Evolutionary conservation across 192 early-diverging fungal genomes (phyloP), one percentile per base, ranked within the genome.

Genomic region (Umbelopsis vinacea): DNA sequence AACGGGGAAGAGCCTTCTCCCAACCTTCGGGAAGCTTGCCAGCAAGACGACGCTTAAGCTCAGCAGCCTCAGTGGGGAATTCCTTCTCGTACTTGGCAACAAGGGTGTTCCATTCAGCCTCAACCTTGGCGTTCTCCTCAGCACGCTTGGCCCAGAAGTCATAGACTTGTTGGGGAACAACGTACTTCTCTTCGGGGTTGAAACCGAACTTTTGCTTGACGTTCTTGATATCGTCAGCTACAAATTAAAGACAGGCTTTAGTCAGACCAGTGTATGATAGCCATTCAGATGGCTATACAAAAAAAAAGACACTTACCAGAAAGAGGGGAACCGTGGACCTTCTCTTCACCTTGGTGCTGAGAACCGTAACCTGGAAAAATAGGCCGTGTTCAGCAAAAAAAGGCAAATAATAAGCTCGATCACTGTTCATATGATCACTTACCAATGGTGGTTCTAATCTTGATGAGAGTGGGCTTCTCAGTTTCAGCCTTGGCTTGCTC

Each of bases 381-480:
- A 50, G n/a, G 14, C 23, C 29, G 57, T 46, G 21, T 48, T 19
- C n/a, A 57, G 14, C 43, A n/a, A n/a, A n/a, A n/a, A n/a, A n/a
- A n/a, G n/a, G n/a, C n/a, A n/a, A n/a, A n/a, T n/a, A n/a, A n/a
- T n/a, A n/a, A n/a, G n/a, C n/a, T n/a, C n/a, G n/a, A n/a, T n/a
- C n/a, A n/a, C n/a, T n/a, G 46, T 38, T 63, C 46, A 10, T 17
- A 46, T 35, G n/a, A n/a, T n/a, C n/a, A 60, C 68, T 33, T 75
- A 46, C 96, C 97, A 60, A 99, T 99, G 22, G 91, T 96, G 35
- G 97, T 99, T 72, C 83, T 84, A 80, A 97, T 80, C 74, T 90
- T 88, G 86, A 98, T 97, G 57, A 98, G 73, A 40, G 93, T 92
- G 29, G 96, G 95, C 74, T 95, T 95, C 81, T 94, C 87, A 54